A percentile compares a stretch with the other conserved stretches of the same genome.
Conservation (phyloP, 2,329 filamentous ascomycete species). For the Fusarium heterosporum region DNA sequence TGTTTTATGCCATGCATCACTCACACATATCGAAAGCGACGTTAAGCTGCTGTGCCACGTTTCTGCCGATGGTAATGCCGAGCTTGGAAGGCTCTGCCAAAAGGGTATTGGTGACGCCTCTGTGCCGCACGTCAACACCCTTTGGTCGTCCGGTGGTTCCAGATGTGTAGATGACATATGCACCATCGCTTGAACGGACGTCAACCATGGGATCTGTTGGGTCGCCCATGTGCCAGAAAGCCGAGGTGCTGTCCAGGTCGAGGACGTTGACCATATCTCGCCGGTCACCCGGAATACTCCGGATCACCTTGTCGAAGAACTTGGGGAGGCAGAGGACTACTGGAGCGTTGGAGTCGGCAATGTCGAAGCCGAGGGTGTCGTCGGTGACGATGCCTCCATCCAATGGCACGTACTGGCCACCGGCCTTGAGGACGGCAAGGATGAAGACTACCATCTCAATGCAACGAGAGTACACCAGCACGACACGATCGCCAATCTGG, state of each 20-base stretch:
- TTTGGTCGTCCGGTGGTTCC: constrained; percentile 34
- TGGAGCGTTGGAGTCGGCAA: constrained; percentile 26
- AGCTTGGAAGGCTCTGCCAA: constrained; percentile 32
- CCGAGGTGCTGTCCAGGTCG: constrained; percentile 21
- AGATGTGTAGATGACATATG: constrained; percentile 38
- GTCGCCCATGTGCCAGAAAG: constrained; percentile 22
- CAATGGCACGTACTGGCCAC: constrained; percentile 34
- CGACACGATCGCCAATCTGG: constrained; percentile 30
- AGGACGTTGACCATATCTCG: constrained; percentile 20
- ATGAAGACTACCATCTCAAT: constrained; percentile 39
- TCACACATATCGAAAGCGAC: constrained; percentile 39
- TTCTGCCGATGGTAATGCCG: constrained; percentile 18
- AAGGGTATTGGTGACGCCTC: constrained; percentile 31
- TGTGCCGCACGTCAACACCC: constrained; percentile 34
- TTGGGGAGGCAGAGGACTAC: constrained; percentile 32
- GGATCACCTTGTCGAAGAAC: constrained; percentile 32
- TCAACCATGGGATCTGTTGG: constrained; percentile 22
- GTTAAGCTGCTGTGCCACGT: constrained; percentile 37
- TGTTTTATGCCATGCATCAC: rapidly evolving
- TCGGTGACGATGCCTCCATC: constrained; percentile 35
- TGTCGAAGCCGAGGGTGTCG: constrained; percentile 32
- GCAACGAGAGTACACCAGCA: constrained; percentile 37
- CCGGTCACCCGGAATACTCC: constrained; percentile 19
- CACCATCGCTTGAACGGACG: constrained; percentile 23
- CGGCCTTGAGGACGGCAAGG: constrained; percentile 34